These are phyloP conservation scores for Amanita pseudoporphyria DNA, from an alignment of 768 basidiomycete species.

Conservation along the genomic window DNA sequence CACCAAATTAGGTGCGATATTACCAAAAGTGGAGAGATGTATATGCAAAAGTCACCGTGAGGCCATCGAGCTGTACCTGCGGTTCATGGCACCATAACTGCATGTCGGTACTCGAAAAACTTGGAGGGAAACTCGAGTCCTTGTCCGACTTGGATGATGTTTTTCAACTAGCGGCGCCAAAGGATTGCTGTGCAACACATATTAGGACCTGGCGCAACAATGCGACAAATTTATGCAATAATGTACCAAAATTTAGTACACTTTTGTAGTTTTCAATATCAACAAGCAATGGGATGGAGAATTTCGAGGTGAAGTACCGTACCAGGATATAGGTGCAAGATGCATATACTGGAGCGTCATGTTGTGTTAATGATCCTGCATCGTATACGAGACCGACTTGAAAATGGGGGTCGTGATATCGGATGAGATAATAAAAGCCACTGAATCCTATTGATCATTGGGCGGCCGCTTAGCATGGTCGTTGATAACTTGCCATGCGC, in stretches of 20 bases:
- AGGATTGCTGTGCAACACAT: not conserved
- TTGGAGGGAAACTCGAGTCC: slow-evolving; percentile 1
- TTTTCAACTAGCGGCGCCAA: not conserved
- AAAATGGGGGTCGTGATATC: too few species aligned
- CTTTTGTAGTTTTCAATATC: not conserved
- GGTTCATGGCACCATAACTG: not conserved
- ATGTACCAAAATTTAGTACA: not conserved
- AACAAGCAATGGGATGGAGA: too few species aligned
- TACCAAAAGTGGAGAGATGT: slow-evolving; percentile 4
- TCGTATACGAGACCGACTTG: too few species aligned
- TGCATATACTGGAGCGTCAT: too few species aligned
- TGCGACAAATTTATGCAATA: not conserved
- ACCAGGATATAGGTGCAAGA: too few species aligned
- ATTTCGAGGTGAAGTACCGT: too few species aligned
- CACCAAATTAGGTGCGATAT: not conserved
- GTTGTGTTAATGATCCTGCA: too few species aligned
- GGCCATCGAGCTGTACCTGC: slow-evolving; percentile 1
- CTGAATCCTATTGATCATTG: too few species aligned
- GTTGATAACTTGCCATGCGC: too few species aligned
- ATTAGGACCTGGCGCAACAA: not conserved
- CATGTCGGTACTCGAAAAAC: not conserved
- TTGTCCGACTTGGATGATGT: not conserved
- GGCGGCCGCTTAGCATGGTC: too few species aligned
- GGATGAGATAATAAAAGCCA: too few species aligned
- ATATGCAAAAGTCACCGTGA: not conserved